phyloP scores from a whole-genome alignment of 1,284 basidiomycete genomes.

The Tylopilus sp. region DNA sequence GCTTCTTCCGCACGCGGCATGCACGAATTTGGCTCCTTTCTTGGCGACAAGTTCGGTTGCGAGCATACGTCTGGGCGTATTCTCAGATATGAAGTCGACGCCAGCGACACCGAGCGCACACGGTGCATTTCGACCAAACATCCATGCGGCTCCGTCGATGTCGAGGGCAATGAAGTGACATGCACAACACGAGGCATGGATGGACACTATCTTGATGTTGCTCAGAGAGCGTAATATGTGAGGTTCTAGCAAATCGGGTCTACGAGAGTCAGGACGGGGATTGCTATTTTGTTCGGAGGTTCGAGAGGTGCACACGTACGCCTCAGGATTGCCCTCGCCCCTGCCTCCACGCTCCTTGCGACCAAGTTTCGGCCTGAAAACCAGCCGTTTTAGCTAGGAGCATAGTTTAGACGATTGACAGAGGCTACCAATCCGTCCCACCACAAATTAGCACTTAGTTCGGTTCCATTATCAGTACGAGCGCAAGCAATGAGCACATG shows the following conservation, averaged over 20 bases:
- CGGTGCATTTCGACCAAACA: slow-evolving; percentile 79
- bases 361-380: slow-evolving; percentile 58
- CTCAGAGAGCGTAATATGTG: slow-evolving; percentile 84
- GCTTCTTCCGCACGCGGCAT: slow-evolving; percentile 77
- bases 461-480: slow-evolving; percentile 13
- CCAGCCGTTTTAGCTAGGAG: slow-evolving; percentile 20
- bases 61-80: slow-evolving; percentile 61
- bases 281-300: background rate
- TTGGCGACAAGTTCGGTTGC: slow-evolving; percentile 60
- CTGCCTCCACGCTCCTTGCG: slow-evolving; percentile 56
- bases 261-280: slow-evolving; percentile 7
- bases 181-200: slow-evolving; percentile 70
- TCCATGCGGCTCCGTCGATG: slow-evolving; percentile 74
- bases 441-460: slow-evolving; percentile 74
- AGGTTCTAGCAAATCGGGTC: slow-evolving; percentile 78
- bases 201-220: slow-evolving; percentile 70
- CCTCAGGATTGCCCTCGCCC: slow-evolving; percentile 42
- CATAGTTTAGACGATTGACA: background rate
- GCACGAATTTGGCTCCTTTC: slow-evolving; percentile 64
- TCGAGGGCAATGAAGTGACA: slow-evolving; percentile 78
- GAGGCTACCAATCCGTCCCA: slow-evolving; percentile 73
- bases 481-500: slow-evolving; percentile 9
- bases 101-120: slow-evolving; percentile 53
- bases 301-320: slow-evolving; percentile 27
- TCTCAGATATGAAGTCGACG: slow-evolving; percentile 64